Base-by-base conservation (phyloP, 495 filamentous ascomycete species). In the Hypomontagnella monticulosa region DNA sequence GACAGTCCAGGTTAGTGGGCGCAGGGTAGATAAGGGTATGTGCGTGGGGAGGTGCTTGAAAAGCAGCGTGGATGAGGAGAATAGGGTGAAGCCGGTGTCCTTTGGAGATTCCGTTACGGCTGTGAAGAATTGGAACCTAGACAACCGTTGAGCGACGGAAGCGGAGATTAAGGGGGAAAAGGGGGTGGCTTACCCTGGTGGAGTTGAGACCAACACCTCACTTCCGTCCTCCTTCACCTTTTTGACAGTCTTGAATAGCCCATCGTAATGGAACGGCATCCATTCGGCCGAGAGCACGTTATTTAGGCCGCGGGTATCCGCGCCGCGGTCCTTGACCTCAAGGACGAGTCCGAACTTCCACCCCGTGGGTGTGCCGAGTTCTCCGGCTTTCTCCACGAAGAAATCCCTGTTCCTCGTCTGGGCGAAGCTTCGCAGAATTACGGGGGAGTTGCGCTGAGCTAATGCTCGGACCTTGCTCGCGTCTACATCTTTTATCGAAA, bases 251-350 rank as follows among this genome's bases (percentile, higher is more conserved):
- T 83, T 83, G 71, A 85, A 86, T 27, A 84, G 71, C 0, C 83
- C 84, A 42, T 86, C 83, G 41, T 79, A 85, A 55, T 86, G 84
- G 72, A 84, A 83, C 4, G 84, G 82, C 83, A 86, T 84, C 34
- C 76, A 77, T 57, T 87, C 83, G 40, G 73, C 75, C 4, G 79
- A 81, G 1, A 80, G 74, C 19, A 85, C 80, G 41, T 82, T 84
- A 52, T 83, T 84, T 18, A 63, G 49, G 37, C 73, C 67, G 53
- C 74, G 49, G 58, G 63, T 65, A 46, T 72, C 73, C 3, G 67
- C 71, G 4, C 70, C 71, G 8, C 67, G 70, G 51, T 86, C 82
- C 38, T 79, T 79, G 20, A 87, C 81, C 52, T 84, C 78, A 7
- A 78, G 73, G 16, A 84, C 75, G n/a, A 79, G 63, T 0, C 80